phyloP scores from a whole-genome alignment of 441 rosid genomes.

The Kokia cookei region DNA sequence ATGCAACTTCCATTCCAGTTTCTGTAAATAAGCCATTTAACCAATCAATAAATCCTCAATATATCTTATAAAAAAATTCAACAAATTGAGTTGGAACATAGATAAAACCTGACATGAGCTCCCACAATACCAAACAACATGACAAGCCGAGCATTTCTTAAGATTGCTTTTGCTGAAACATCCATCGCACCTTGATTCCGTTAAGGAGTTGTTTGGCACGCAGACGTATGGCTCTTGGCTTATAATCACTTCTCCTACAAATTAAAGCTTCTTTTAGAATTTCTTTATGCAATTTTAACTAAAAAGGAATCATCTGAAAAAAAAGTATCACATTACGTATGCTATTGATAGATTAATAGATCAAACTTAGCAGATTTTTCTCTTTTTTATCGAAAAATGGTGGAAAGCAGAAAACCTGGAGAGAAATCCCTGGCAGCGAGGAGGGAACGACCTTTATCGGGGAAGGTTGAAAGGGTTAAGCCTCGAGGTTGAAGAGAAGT shows the following conservation, averaged over 20 bases:
- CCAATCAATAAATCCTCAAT: background rate
- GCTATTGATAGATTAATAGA: background rate
- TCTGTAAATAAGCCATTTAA: conserved; percentile 33
- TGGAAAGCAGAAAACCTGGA: conserved; percentile 44
- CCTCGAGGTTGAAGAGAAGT: conserved; percentile 35
- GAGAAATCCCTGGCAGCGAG: conserved; percentile 46
- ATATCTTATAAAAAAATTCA: background rate
- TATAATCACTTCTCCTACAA: conserved; percentile 69
- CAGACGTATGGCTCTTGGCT: conserved; percentile 76
- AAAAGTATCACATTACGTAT: background rate
- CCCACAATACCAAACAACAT: conserved; percentile 77
- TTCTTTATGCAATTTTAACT: background rate
- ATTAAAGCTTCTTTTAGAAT: background rate
- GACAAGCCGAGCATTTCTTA: conserved; percentile 78
- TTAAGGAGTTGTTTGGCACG: conserved; percentile 53
- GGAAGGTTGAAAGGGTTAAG: conserved; percentile 34
- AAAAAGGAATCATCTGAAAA: background rate
- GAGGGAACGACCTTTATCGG: conserved; percentile 72
- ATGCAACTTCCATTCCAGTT: conserved; percentile 82
- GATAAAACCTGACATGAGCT: conserved; percentile 72
- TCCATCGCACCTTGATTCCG: conserved; percentile 55
- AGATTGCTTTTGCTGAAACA: conserved; percentile 52
- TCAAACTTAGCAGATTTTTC: background rate
- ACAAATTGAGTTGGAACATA: background rate
- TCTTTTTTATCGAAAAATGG: background rate